A percentile compares a stretch with the other conserved stretches of the same genome.
Evolutionary conservation across 2,329 filamentous ascomycete species (phyloP).

Genomic region (Diaporthe velutina): DNA sequence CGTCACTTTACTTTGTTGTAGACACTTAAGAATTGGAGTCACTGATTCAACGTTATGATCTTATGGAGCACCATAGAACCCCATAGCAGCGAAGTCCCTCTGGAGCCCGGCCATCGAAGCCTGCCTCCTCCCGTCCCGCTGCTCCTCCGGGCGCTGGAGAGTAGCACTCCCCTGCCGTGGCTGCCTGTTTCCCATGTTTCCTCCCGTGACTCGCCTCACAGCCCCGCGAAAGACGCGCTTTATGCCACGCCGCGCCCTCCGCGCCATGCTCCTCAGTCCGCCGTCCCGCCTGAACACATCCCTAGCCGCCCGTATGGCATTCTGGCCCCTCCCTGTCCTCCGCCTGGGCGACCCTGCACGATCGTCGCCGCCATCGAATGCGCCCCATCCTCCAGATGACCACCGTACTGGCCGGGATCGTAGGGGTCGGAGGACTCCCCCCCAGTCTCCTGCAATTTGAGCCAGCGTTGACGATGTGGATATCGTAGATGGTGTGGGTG

Average conservation of each 20-base stretch:
- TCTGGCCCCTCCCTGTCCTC: neutral
- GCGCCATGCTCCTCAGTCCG: neutral
- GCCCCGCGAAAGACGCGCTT: neutral
- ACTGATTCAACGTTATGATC: rapidly evolving
- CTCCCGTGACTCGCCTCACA: neutral
- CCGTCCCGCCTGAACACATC: neutral
- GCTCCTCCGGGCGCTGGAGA: neutral
- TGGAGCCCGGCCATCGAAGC: neutral
- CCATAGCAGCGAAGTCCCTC: neutral
- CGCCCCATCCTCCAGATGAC: neutral
- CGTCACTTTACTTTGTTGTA: too few species aligned
- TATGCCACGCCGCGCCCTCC: neutral
- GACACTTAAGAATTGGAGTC: neutral
- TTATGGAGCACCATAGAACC: neutral
- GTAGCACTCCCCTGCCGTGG: neutral
- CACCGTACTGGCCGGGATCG: neutral
- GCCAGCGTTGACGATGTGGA: neutral
- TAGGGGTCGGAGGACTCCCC: too few species aligned
- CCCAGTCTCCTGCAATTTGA: neutral
- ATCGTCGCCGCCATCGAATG: neutral
- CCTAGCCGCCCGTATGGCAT: neutral
- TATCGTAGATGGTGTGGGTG: neutral
- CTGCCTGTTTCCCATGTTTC: neutral
- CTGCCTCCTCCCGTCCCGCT: neutral
- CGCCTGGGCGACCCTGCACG: too few species aligned